Conservation (phyloP, 805 yeast species). For the Starmerella geochares region DNA sequence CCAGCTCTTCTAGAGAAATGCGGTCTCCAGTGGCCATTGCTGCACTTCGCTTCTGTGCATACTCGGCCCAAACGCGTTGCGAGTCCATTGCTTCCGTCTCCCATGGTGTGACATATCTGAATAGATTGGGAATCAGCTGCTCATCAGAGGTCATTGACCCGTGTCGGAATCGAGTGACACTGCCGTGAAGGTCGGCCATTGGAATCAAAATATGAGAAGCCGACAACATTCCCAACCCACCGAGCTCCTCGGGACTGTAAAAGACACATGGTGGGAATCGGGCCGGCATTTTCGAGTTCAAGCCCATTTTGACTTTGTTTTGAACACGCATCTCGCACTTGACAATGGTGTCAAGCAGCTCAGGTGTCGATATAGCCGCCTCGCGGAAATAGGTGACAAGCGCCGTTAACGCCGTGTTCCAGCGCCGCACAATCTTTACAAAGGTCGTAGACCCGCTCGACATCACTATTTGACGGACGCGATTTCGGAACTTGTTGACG, state of each 20-base stretch:
- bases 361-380: slow-evolving; percentile 75
- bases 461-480: slow-evolving; percentile 84
- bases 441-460: slow-evolving; percentile 93
- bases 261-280: slow-evolving; percentile 98
- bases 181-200: slow-evolving; percentile 79
- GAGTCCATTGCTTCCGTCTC: slow-evolving; percentile 92
- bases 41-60: slow-evolving; percentile 78
- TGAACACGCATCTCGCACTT: slow-evolving; percentile 89
- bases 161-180: slow-evolving; percentile 77
- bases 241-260: slow-evolving; percentile 92
- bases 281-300: slow-evolving; percentile 96
- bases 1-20: slow-evolving; percentile 83
- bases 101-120: slow-evolving; percentile 90
- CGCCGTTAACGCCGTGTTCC: slow-evolving; percentile 88
- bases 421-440: slow-evolving; percentile 83
- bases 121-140: slow-evolving; percentile 79
- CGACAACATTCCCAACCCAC: slow-evolving; percentile 95
- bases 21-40: slow-evolving; percentile 79
- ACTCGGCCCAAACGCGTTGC: slow-evolving; percentile 95
- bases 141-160: slow-evolving; percentile 72
- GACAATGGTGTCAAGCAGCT: slow-evolving; percentile 69
- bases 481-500: slow-evolving; percentile 66
- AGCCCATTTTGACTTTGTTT: slow-evolving; percentile 85
- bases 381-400: slow-evolving; percentile 85
- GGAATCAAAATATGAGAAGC: slow-evolving; percentile 95